phyloP scores from a whole-genome alignment of 257 asterid genomes.

The Capsicum rhomboideum region DNA sequence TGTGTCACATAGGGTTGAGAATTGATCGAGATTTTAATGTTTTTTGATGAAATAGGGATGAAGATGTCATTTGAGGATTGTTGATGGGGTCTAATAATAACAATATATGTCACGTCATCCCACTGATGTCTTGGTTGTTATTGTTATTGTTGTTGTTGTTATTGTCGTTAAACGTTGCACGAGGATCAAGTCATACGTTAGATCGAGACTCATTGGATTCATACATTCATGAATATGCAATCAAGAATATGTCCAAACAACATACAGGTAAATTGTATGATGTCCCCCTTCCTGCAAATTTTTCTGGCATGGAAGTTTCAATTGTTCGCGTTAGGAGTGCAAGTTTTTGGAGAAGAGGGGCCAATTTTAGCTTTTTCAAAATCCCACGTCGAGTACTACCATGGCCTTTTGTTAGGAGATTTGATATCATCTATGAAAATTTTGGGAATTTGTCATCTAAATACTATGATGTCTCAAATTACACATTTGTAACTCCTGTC shows the following conservation, averaged over 20 bases:
- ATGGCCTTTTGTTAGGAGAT: constrained; percentile 49
- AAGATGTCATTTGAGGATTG: constrained; percentile 2
- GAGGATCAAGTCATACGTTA: constrained; percentile 15
- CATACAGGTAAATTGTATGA: constrained; percentile 48
- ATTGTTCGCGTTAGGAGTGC: constrained; percentile 40
- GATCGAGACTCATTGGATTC: constrained; percentile 44
- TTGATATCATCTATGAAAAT: constrained; percentile 48
- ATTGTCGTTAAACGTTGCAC: constrained; percentile 6
- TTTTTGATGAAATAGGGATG: constrained; percentile 8
- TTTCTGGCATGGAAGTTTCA: constrained; percentile 38
- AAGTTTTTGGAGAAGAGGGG: constrained; percentile 47
- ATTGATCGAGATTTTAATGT: neutral
- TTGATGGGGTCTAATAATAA: constrained; percentile 47
- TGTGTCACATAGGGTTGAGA: neutral
- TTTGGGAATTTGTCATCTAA: constrained; percentile 58
- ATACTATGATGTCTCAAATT: constrained; percentile 48
- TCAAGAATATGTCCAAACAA: constrained; percentile 17
- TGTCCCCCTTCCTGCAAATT: constrained; percentile 45
- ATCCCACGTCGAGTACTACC: constrained; percentile 43
- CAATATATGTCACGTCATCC: constrained; percentile 11
- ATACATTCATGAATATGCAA: constrained; percentile 33
- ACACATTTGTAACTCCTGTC: constrained; percentile 58
- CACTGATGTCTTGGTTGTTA: constrained; percentile 8
- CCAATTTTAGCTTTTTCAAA: constrained; percentile 21
- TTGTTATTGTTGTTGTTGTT: constrained; percentile 8